phyloP scores from a whole-genome alignment of 164 flowering plant genomes.

The Vitis rotundifolia region DNA sequence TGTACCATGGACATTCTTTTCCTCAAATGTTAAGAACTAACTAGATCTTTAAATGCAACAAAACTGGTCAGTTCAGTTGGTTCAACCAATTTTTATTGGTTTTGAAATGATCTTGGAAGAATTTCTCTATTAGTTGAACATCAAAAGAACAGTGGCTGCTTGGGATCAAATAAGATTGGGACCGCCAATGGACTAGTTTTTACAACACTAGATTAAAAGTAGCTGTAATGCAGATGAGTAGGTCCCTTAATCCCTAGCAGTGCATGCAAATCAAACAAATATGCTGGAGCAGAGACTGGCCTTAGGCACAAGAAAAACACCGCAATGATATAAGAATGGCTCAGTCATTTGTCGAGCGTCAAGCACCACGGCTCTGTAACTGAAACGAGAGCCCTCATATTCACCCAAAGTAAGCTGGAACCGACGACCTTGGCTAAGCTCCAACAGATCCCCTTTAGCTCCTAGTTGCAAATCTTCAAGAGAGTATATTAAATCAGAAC shows the following conservation, averaged over 20 bases:
- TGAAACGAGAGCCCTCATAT: conserved; percentile 43
- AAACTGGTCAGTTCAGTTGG: no score
- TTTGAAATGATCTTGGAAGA: no score
- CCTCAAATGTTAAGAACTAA: no score
- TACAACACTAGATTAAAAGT: no score
- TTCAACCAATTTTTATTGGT: no score
- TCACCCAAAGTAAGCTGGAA: conserved; percentile 63
- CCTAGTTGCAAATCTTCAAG: conserved; percentile 83
- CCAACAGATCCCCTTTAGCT: conserved; percentile 56
- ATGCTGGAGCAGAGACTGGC: conserved; percentile 30
- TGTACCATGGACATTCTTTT: no score
- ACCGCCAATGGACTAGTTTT: no score
- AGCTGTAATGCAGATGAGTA: no score
- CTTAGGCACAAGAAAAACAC: conserved; percentile 85
- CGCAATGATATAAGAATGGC: conserved; percentile 63
- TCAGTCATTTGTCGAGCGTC: conserved; percentile 59
- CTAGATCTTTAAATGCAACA: no score
- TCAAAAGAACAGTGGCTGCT: no score
- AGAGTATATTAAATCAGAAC: conserved; percentile 60
- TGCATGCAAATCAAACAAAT: conserved; percentile 4
- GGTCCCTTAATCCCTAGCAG: neutral
- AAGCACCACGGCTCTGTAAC: conserved; percentile 77
- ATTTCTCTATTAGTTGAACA: no score
- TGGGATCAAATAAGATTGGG: no score
- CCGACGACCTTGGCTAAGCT: conserved; percentile 64